These are phyloP conservation scores for Diaporthe australafricana DNA, from an alignment of 2,329 filamentous ascomycete genomes.

Conservation along the genomic window DNA sequence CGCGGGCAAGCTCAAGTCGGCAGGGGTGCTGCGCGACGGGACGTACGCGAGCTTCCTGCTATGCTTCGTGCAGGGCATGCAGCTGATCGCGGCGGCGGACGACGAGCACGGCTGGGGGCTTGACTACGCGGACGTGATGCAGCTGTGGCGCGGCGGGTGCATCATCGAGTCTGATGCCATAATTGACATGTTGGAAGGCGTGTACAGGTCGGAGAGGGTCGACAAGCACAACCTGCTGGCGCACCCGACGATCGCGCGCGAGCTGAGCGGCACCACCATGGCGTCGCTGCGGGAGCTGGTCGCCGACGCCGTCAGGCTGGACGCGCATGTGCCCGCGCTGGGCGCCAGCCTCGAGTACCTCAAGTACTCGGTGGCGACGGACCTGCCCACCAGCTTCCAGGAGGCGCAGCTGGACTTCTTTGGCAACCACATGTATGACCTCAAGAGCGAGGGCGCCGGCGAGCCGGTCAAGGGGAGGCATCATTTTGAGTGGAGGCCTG, in stretches of 20 bases:
- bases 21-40: slow-evolving; percentile 62
- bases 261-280: slow-evolving; percentile 63
- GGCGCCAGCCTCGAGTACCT: slow-evolving; percentile 74
- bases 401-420: slow-evolving; percentile 80
- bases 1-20: slow-evolving; percentile 62
- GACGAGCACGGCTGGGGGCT: slow-evolving; percentile 69
- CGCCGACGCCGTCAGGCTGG: slow-evolving; percentile 62
- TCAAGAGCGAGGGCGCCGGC: slow-evolving; percentile 63
- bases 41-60: slow-evolving; percentile 71
- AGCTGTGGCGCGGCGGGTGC: slow-evolving; percentile 77
- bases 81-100: slow-evolving; percentile 71
- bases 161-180: slow-evolving; percentile 78
- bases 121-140: slow-evolving; percentile 61
- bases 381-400: slow-evolving; percentile 75
- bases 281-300: slow-evolving; percentile 67
- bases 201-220: slow-evolving; percentile 52
- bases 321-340: slow-evolving; percentile 71
- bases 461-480: slow-evolving; percentile 66
- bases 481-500: slow-evolving; percentile 72
- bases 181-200: slow-evolving; percentile 65
- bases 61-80: slow-evolving; percentile 74
- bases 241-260: slow-evolving; percentile 58
- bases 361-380: slow-evolving; percentile 70
- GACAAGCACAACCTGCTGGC: slow-evolving; percentile 52
- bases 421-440: slow-evolving; percentile 74